Evolutionary conservation across 2,329 filamentous ascomycete species (phyloP).

Genomic region (Arthrinium phaeospermum): DNA sequence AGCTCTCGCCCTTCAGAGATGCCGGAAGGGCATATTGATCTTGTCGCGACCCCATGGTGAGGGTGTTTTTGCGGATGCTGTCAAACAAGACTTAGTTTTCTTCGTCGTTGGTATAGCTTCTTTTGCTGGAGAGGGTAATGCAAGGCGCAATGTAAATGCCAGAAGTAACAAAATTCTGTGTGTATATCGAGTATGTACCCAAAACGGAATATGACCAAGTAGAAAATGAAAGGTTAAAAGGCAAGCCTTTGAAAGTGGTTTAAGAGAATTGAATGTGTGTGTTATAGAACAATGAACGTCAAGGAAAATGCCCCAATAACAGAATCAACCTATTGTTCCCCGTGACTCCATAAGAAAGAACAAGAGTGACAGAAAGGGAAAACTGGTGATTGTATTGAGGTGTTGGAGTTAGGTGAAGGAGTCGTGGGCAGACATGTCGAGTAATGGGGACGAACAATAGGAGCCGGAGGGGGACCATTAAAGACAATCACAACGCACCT

Average conservation of each 20-base stretch:
- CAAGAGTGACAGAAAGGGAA: slow-evolving; percentile 20
- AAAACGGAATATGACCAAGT: slow-evolving; percentile 22
- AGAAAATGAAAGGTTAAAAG: slow-evolving; percentile 23
- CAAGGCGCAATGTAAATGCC: background rate
- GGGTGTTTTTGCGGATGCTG: background rate
- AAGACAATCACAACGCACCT: slow-evolving; percentile 22
- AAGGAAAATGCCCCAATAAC: slow-evolving; percentile 9
- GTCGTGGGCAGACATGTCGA: slow-evolving; percentile 18
- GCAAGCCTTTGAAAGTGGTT: slow-evolving; percentile 17
- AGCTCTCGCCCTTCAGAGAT: slow-evolving; percentile 10
- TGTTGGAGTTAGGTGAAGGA: slow-evolving; percentile 12
- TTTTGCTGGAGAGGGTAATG: background rate
- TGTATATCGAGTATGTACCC: background rate
- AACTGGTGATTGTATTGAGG: slow-evolving; percentile 16
- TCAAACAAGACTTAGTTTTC: background rate
- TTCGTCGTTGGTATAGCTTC: background rate
- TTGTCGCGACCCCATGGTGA: slow-evolving; percentile 1
- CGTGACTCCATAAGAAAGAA: slow-evolving; percentile 24
- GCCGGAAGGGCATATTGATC: slow-evolving; percentile 17
- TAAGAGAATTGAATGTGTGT: background rate
- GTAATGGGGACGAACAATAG: slow-evolving; percentile 33
- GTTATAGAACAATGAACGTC: slow-evolving; percentile 27
- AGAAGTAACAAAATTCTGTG: background rate
- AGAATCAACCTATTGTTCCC: slow-evolving; percentile 23
- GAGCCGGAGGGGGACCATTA: slow-evolving; percentile 19